phyloP scores from a whole-genome alignment of 1,284 basidiomycete genomes.

The Ceratobasidium sp. region DNA sequence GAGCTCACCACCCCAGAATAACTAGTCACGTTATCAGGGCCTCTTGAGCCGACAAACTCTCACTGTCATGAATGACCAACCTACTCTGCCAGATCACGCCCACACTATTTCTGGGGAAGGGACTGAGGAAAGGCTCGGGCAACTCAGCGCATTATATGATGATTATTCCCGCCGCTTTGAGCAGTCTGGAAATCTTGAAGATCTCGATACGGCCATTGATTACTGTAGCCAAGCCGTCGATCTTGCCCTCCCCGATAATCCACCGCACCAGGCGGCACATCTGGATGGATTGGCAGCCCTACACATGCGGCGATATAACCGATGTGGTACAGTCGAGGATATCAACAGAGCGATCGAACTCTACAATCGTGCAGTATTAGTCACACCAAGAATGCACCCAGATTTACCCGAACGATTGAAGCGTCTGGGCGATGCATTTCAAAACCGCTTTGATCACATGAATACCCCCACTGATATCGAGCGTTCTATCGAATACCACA shows the following conservation, averaged over 20 bases:
- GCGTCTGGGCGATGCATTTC: background rate
- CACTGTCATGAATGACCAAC: too few relatives aligned
- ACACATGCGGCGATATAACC: background rate
- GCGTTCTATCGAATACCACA: background rate
- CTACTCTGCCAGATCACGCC: too few relatives aligned
- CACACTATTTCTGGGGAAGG: too few relatives aligned
- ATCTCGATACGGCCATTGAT: conserved; percentile 9
- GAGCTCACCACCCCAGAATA: too few relatives aligned
- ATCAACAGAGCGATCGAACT: background rate
- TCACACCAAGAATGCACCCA: background rate
- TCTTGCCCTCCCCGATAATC: background rate
- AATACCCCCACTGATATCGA: background rate
- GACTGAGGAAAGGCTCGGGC: too few relatives aligned
- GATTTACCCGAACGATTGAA: background rate
- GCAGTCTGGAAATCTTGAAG: background rate
- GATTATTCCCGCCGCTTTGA: background rate
- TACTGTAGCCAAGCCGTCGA: background rate
- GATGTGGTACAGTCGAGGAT: background rate
- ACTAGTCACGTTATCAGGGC: too few relatives aligned
- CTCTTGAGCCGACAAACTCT: too few relatives aligned
- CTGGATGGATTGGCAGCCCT: background rate
- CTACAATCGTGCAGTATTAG: background rate
- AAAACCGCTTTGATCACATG: background rate
- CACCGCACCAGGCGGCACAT: too few relatives aligned
- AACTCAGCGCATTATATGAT: too few relatives aligned